Conservation (phyloP, 2,329 filamentous ascomycete species). For the Alternaria incomplexa region DNA sequence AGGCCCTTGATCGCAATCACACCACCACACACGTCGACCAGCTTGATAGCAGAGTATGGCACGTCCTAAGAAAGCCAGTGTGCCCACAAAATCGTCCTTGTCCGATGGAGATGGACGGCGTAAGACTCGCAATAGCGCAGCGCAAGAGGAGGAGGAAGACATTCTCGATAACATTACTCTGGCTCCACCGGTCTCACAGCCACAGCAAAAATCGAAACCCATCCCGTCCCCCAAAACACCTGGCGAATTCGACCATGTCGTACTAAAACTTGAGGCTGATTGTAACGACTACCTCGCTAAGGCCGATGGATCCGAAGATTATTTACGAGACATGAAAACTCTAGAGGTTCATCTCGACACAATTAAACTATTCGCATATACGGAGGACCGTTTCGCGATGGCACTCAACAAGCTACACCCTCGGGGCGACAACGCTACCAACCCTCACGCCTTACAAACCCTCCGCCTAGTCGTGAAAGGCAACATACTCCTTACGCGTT, state of each 20-base stretch:
- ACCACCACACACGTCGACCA: neutral
- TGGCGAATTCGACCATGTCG: neutral
- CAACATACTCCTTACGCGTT: neutral
- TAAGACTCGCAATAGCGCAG: neutral
- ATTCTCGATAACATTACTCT: neutral
- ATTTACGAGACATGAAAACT: neutral
- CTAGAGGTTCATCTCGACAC: neutral
- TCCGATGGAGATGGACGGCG: neutral
- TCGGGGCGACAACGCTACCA: neutral
- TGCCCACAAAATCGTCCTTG: neutral
- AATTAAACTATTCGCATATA: neutral
- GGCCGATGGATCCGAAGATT: too few species aligned
- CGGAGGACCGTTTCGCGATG: neutral
- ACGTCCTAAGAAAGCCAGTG: neutral
- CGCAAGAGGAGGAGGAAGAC: neutral
- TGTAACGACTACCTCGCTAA: neutral
- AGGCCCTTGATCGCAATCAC: neutral
- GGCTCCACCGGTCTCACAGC: too few species aligned
- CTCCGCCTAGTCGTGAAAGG: neutral
- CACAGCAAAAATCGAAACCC: neutral
- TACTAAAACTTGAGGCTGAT: neutral
- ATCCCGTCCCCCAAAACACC: neutral
- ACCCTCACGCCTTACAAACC: neutral
- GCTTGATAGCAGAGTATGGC: neutral
- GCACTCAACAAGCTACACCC: neutral